Conservation (phyloP, 1,139 yeast genomes). For the Saccharomyces hybrid region DNA sequence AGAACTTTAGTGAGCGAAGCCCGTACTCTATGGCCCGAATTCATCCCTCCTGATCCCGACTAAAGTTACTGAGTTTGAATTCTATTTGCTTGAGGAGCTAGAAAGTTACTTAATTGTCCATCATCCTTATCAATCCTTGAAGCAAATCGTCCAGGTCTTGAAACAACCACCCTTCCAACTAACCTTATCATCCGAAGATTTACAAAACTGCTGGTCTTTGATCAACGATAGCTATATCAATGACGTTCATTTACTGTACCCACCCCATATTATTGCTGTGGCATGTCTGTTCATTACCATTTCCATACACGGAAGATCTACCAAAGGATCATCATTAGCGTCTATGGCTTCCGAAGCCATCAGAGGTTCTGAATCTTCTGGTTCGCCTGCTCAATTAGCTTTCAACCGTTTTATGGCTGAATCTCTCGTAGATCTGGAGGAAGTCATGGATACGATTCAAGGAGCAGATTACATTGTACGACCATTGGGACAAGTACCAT, state of each 20-base stretch:
- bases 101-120: conserved; percentile 73
- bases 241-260: conserved; percentile 70
- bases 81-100: conserved; percentile 83
- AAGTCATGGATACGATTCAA: conserved; percentile 73
- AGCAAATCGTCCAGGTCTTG: conserved; percentile 48
- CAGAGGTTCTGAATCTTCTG: background rate
- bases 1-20: conserved; percentile 79
- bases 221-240: conserved; percentile 86
- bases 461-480: conserved; percentile 76
- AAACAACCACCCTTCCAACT: conserved; percentile 30
- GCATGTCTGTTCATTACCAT: conserved; percentile 48
- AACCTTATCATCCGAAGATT: conserved; percentile 47
- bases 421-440: conserved; percentile 68
- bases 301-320: conserved; percentile 18
- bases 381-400: conserved; percentile 14
- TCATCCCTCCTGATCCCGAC: conserved; percentile 85
- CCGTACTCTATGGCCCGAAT: conserved; percentile 88
- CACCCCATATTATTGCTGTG: conserved; percentile 87
- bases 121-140: conserved; percentile 78
- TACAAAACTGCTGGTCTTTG: conserved; percentile 82
- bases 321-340: conserved; percentile 5
- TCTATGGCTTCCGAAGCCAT: conserved; percentile 2
- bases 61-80: conserved; percentile 92
- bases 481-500: conserved; percentile 77
- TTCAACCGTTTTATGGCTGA: conserved; percentile 63